phyloP scores from a whole-genome alignment of 176 grass and related monocot genomes.

The Guadua angustifolia region DNA sequence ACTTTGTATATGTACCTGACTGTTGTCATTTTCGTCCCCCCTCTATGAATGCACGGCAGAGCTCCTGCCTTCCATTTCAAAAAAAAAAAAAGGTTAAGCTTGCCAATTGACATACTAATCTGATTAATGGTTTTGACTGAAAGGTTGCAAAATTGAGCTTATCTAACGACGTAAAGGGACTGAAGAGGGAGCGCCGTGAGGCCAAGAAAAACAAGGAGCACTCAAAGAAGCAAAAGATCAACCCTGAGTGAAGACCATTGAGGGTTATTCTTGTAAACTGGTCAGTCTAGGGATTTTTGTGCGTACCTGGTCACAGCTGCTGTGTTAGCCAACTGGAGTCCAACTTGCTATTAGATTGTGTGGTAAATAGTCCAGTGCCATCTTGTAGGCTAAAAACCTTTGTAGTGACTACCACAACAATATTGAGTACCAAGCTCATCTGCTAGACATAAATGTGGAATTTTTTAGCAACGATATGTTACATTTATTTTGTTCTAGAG shows the following conservation, averaged over 20 bases:
- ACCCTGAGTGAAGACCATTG: constrained; percentile 42
- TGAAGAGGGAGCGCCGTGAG: constrained; percentile 84
- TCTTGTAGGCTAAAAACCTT: neutral
- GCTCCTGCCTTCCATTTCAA: too few relatives aligned
- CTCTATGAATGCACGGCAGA: too few relatives aligned
- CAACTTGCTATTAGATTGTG: constrained; percentile 20
- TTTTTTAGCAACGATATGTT: constrained; percentile 18
- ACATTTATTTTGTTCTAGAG: neutral
- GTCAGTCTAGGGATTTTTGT: neutral
- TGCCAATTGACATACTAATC: constrained; percentile 20
- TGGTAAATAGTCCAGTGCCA: constrained; percentile 43
- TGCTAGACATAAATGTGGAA: constrained; percentile 24
- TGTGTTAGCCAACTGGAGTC: constrained; percentile 19
- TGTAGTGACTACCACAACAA: neutral
- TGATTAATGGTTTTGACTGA: constrained; percentile 42
- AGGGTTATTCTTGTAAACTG: neutral
- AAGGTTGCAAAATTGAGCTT: constrained; percentile 31
- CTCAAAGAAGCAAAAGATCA: constrained; percentile 78
- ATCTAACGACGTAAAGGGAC: constrained; percentile 63
- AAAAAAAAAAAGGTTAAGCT: too few relatives aligned
- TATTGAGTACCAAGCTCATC: neutral
- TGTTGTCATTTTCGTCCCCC: too few relatives aligned
- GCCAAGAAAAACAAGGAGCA: constrained; percentile 75
- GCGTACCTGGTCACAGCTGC: neutral
- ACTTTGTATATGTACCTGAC: too few relatives aligned